Evolutionary conservation across 2,329 filamentous ascomycete species (phyloP), one percentile per base, ranked within the genome.

Genomic region (Exophiala mesophila): DNA sequence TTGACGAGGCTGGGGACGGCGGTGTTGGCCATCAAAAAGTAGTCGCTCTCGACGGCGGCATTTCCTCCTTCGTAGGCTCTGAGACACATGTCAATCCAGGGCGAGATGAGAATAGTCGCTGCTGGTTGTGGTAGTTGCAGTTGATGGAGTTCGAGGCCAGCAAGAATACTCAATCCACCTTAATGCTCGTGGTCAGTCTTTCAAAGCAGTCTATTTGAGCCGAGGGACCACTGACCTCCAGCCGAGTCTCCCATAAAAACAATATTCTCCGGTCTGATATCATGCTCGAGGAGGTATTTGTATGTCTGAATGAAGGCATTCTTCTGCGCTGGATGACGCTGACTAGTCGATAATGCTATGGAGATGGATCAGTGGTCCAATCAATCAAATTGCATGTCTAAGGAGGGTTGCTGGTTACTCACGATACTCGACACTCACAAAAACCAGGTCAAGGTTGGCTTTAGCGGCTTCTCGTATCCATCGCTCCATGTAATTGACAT

Each of bases 221-320:
- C n/a, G n/a, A n/a, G n/a, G n/a, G n/a, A n/a, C n/a, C 13, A 18
- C 32, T 18, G 17, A 30, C 82, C 92, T 16, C 90, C 90, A 0
- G 90, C 92, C 7, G 89, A 96, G 59, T 98, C 90, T 18, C 92
- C 90, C 0, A 88, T 88, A 21, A 97, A 63, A 13, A 97, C 71
- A 29, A 98, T 90, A 4, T 87, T 88, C 17, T 74, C 82, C 0
- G 90, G 82, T 35, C 87, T 77, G 53, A 45, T 17, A 32, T 21
- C 26, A 9, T 29, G 10, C 13, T 36, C 36, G n/a, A 41, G 43
- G 3, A 34, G 28, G 17, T 32, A 35, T 34, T 20, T 23, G 26
- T 44, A 39, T 13, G 20, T 28, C 20, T 39, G n/a, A 3, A 39
- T 16, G 21, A 44, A 44, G 3, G 41, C 41, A 18, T 44, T 35